Evolutionary conservation across 2,329 filamentous ascomycete species (phyloP).

Genomic region (Elsinoe necatrix): DNA sequence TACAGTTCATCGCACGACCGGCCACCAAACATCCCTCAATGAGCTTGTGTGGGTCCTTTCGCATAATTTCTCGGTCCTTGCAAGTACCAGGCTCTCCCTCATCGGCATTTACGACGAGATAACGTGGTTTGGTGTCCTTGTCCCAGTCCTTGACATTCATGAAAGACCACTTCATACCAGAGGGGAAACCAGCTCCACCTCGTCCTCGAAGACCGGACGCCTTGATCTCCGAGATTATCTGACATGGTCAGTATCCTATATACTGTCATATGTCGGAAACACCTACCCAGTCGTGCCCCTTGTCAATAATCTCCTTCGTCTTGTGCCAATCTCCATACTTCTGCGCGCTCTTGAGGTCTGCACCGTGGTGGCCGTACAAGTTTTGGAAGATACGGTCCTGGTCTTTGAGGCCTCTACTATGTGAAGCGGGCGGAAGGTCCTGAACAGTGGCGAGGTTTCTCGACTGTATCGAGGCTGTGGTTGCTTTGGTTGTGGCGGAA

Average conservation of each 20-base stretch:
- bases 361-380: conserved; percentile 84
- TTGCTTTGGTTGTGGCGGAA: conserved; percentile 36
- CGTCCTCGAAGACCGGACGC: conserved; percentile 88
- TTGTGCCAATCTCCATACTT: conserved; percentile 99
- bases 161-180: conserved; percentile 98
- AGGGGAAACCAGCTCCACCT: conserved; percentile 96
- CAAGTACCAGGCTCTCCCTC: conserved; percentile 98
- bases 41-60: conserved; percentile 98
- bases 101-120: conserved; percentile 96
- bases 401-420: conserved; percentile 82
- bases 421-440: conserved; percentile 48
- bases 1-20: conserved; percentile 97
- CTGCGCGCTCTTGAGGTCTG: conserved; percentile 87
- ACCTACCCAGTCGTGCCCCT: conserved; percentile 86
- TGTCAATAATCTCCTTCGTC: conserved; percentile 95
- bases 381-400: conserved; percentile 99
- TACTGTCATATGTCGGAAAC: neutral
- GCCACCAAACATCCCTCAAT: conserved; percentile 94
- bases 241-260: conserved; percentile 17
- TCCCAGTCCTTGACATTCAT: conserved; percentile 99
- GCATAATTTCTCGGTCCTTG: conserved; percentile 99
- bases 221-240: conserved; percentile 97
- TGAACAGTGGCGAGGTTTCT: conserved; percentile 60
- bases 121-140: conserved; percentile 90
- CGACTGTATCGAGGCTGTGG: conserved; percentile 37